Evolutionary conservation across 257 asterid species (phyloP), one percentile per base, ranked within the genome.

Genomic region (Fraxinus excelsior): DNA sequence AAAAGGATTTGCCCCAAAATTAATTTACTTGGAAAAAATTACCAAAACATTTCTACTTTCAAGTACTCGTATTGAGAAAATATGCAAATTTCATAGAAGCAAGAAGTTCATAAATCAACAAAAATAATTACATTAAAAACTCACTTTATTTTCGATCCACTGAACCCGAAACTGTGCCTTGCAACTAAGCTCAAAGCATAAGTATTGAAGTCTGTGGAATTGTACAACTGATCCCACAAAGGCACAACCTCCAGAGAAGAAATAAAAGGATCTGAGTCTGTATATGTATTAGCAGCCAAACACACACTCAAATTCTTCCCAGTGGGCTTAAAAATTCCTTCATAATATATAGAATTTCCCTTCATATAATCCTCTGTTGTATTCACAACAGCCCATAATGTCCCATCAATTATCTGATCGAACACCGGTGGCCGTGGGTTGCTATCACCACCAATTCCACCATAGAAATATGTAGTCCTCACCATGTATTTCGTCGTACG

Each of bases 251-350:
- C 98, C 46, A 96, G 85, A 64, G 96, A 89, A 40, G 98, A 91
- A 21, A 96, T 96, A 86, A 96, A 96, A 75, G 99, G 99, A 84
- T 96, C 99, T 0, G 99, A 96, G 82, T 93, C 97, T 0, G 99
- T 96, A 38, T 84, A 85, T 8, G 73, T 81, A 79, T 93, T 96
- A 7, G 91, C 94, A 74, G 94, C 97, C 87, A 96, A 75, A 83
- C 99, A 96, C 28, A 96, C 94, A 70, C 95, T 93, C 86, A 96
- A 72, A 73, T 84, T 88, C 83, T 88, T 96, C 74, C 97, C 98
- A 0, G 85, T 78, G 4, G 98, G 94, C 87, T 84, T 73, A 74
- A 96, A 93, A 10, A 93, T 60, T 4, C 91, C 96, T 78, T 96
- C 99, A 67, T 88, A 96, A 71, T 81, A 90, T 42, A 92, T 83